Evolutionary conservation across 371 early-diverging fungal genomes (phyloP), one percentile per base, ranked within the genome.

Genomic region (Mucor piriformis): DNA sequence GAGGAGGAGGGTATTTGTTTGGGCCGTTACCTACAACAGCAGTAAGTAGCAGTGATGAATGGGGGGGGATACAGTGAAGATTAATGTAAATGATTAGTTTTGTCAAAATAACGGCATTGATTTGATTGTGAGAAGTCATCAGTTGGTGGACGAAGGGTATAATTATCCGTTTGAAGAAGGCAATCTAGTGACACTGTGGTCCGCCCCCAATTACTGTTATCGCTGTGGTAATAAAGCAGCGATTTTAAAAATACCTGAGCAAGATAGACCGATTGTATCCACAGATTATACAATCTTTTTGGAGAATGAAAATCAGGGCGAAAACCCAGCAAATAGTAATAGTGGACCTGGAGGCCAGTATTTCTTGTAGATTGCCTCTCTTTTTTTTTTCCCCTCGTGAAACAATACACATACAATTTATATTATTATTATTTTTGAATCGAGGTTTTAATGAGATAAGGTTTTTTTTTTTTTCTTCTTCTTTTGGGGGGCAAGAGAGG

Each of bases 171-270:
- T 98, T 77, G 90, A 92, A 16, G 94, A 96, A 56, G 89, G 94
- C 59, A 90, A 92, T 55, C 84, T 99, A 61, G 99, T 99, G n/a
- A 99, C 99, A 4, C 93, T 99, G 46, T 99, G 99, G 95, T 95
- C 95, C 16, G 99, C 99, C 29, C 99, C 99, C 20, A 99, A 97
- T 78, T 99, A 99, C 76, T 99, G 99, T 81, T 99, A 99, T 74
- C 89, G 99, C 50, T 99, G 99, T 68, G 99, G 97, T 12, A 99
- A 99, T 77, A 93, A 98, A 40, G 99, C 99, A 15, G 89, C 95
- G 20, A 94, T 99, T 61, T 77, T 99, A 48, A 94, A 97, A 67
- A 88, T 99, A 23, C 71, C 72, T 16, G 80, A 79, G 12, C 67
- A 89, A 95, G 91, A 84, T 85, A 70, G 87, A 95, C 60, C 89